phyloP scores from a whole-genome alignment of 2,329 filamentous ascomycete species.

The Venturiaceae sp. region DNA sequence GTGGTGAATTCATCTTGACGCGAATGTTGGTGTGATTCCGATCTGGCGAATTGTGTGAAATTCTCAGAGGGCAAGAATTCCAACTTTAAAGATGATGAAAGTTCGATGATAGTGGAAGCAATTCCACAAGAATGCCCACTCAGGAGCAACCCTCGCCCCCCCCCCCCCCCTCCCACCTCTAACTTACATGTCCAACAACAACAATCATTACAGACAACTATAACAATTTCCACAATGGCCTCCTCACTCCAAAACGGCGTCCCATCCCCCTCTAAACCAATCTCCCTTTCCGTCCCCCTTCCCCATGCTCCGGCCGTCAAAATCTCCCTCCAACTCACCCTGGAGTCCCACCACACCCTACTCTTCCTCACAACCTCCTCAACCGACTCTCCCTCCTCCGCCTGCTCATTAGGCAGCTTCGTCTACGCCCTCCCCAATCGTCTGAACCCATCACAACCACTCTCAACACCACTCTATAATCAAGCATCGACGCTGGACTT shows the following conservation, averaged over 20 bases:
- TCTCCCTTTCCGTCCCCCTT: slow-evolving; percentile 42
- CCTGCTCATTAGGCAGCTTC: slow-evolving; percentile 64
- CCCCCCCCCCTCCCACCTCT: neutral
- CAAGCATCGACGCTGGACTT: slow-evolving; percentile 75
- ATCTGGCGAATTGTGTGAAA: too few species aligned
- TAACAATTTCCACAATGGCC: neutral
- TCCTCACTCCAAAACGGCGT: neutral
- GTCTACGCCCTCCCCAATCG: slow-evolving; percentile 88
- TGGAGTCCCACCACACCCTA: slow-evolving; percentile 41
- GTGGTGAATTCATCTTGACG: too few species aligned
- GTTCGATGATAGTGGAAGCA: too few species aligned
- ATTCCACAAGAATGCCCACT: too few species aligned
- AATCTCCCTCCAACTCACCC: slow-evolving; percentile 49
- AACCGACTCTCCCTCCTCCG: slow-evolving; percentile 25
- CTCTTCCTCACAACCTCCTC: slow-evolving; percentile 49
- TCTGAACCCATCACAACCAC: slow-evolving; percentile 38
- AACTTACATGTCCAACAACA: neutral
- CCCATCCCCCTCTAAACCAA: neutral
- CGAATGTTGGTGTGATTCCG: too few species aligned
- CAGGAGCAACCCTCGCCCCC: too few species aligned
- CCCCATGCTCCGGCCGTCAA: slow-evolving; percentile 47
- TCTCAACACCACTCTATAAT: slow-evolving; percentile 72
- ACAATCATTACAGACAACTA: neutral
- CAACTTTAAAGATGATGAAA: too few species aligned
- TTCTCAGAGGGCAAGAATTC: too few species aligned